Base-by-base conservation (phyloP, 805 yeast species). In the Isabelozyma rhagii region DNA sequence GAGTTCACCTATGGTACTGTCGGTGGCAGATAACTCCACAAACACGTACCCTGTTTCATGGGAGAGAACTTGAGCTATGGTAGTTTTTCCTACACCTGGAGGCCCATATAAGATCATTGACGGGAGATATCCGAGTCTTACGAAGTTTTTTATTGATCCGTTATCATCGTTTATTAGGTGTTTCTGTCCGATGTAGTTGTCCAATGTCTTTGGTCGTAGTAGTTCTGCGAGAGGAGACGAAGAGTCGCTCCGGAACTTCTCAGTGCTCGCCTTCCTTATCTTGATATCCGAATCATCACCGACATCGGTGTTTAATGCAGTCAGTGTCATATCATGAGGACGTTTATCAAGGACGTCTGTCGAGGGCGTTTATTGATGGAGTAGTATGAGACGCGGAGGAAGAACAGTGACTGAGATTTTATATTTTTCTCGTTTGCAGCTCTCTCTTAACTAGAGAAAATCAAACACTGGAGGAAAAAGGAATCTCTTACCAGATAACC, bases 81-180 rank as follows among this genome's bases (percentile, higher is more conserved):
- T 86, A 0, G 99, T 94, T 62, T 94, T 94, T 75, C 94, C 93
- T 3, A 90, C 92, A 0, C 99, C 99, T 1, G 97, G 96, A 0
- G 96, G 96, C 0, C 99, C 99, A 88, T 94, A 87, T 5, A 94
- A 69, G 1, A 94, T 82, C 82, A 94, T 77, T 0, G 97, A 90
- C 1, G 97, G 97, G 7, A 88, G 72, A 44, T 75, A 72, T n/a
- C 85, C 81, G 67, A 78, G 68, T 38, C 78, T 75, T 1, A 92
- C 74, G 52, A 87, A 87, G 43, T 84, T 84, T 27, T 82, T 69
- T 2, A 93, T 68, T 3, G 84, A 72, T 0, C 97, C 96, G 7
- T 75, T 72, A 1, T 70, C 67, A 0, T 88, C 86, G 41, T 61
- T 53, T 4, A 93, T 72, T 2, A 94, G 67, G 67, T 92, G 96